Conservation (phyloP, 768 basidiomycete genomes). For the Cystofilobasidium capitatum region DNA sequence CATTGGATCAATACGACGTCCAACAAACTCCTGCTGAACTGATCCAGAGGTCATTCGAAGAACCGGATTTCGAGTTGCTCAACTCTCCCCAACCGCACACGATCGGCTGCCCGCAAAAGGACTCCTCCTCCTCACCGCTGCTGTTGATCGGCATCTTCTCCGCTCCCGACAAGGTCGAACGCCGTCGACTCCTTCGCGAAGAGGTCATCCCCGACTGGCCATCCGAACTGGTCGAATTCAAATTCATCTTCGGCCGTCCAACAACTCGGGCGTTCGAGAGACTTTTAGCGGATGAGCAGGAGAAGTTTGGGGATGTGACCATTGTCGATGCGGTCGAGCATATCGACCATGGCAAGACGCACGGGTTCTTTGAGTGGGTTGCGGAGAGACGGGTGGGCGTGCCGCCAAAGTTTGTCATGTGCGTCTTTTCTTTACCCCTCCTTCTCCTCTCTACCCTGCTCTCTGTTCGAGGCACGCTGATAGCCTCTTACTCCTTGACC, state of each 20-base stretch:
- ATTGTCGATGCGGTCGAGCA: constrained; percentile 33
- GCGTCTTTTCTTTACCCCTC: constrained; percentile 27
- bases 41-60: constrained; percentile 36
- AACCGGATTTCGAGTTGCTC: constrained; percentile 39
- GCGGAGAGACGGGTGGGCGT: constrained; percentile 36
- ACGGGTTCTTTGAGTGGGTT: constrained; percentile 40
- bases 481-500: background rate
- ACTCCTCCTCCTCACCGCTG: constrained; percentile 22
- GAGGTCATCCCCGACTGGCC: constrained; percentile 36
- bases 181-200: constrained; percentile 31
- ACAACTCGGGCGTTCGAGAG: constrained; percentile 30
- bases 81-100: constrained; percentile 36
- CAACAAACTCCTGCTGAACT: constrained; percentile 1
- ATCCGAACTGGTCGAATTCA: constrained; percentile 36
- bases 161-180: constrained; percentile 34
- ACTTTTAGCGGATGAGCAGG: constrained; percentile 33
- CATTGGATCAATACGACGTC: constrained; percentile 18
- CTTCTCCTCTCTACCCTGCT: background rate
- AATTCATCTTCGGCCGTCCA: constrained; percentile 40
- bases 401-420: constrained; percentile 40
- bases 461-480: background rate
- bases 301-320: constrained; percentile 30
- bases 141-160: constrained; percentile 40
- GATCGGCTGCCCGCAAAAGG: constrained; percentile 34
- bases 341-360: constrained; percentile 41